A percentile compares a stretch with the other conserved stretches of the same genome.
Conservation (phyloP, 2,329 filamentous ascomycete species). For the Zasmidium citrigriseum region DNA sequence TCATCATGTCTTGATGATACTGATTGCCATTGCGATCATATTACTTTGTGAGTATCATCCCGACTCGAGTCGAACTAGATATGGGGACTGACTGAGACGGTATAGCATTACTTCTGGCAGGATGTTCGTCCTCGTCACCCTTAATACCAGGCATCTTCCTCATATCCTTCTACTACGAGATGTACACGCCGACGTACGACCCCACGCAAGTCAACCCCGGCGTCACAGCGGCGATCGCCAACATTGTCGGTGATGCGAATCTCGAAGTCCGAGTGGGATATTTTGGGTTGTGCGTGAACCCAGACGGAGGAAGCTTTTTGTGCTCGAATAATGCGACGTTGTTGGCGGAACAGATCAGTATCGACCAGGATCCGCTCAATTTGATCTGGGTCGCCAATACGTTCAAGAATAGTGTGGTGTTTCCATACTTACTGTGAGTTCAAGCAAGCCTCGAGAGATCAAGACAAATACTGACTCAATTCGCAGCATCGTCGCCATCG, state of each 20-base stretch:
- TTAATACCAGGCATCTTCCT: constrained; percentile 95
- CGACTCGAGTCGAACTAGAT: not conserved
- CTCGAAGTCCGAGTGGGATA: constrained; percentile 93
- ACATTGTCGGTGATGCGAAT: constrained; percentile 81
- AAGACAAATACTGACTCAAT: constrained; percentile 9
- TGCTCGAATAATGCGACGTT: constrained; percentile 97
- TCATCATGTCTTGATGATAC: constrained; percentile 93
- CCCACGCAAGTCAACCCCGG: constrained; percentile 89
- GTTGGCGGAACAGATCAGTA: constrained; percentile 81
- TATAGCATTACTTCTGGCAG: constrained; percentile 84
- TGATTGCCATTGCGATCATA: constrained; percentile 92
- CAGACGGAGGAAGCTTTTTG: constrained; percentile 82
- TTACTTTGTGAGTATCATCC: constrained; percentile 73
- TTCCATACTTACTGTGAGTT: constrained; percentile 88
- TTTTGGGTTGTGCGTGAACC: constrained; percentile 95
- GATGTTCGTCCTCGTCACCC: constrained; percentile 94
- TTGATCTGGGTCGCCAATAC: constrained; percentile 95
- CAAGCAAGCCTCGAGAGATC: not conserved
- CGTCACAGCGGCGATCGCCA: constrained; percentile 79
- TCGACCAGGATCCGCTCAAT: constrained; percentile 94
- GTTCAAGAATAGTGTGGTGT: constrained; percentile 98
- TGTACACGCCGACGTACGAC: constrained; percentile 78
- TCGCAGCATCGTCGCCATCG: constrained; percentile 87
- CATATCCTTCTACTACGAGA: constrained; percentile 94
- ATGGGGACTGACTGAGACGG: constrained; percentile 10